A percentile compares a stretch with the other conserved stretches of the same genome.
Evolutionary conservation across 2,329 filamentous ascomycete species (phyloP).

Genomic region (Monilinia vaccinii-corymbosi): DNA sequence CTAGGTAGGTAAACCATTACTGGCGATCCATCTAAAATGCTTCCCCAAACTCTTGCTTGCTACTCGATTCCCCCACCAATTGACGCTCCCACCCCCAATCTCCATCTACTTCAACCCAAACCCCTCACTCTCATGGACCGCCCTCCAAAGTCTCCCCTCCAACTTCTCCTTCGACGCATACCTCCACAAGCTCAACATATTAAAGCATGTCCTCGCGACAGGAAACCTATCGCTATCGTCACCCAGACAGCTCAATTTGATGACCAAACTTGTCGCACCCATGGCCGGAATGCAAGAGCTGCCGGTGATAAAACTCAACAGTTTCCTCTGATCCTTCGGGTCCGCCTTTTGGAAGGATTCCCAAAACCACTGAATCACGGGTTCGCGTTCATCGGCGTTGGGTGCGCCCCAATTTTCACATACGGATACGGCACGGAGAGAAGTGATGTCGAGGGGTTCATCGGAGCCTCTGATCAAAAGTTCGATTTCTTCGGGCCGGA

Average conservation of each 20-base stretch:
- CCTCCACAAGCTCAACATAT: conserved; percentile 67
- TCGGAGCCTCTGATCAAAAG: conserved; percentile 78
- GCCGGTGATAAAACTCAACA: conserved; percentile 81
- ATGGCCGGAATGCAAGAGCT: conserved; percentile 86
- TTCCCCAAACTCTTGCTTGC: neutral
- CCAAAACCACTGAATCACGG: conserved; percentile 82
- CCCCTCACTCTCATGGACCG: conserved; percentile 82
- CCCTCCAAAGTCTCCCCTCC: conserved; percentile 68
- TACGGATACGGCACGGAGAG: conserved; percentile 64
- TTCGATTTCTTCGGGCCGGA: conserved; percentile 86
- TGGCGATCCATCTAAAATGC: neutral
- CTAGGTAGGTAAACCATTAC: neutral
- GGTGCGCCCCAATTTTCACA: conserved; percentile 70
- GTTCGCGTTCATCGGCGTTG: conserved; percentile 49
- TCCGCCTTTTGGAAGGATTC: conserved; percentile 60
- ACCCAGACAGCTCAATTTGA: conserved; percentile 68
- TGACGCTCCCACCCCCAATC: neutral
- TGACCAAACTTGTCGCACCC: conserved; percentile 69
- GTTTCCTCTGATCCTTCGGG: conserved; percentile 61
- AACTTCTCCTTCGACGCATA: conserved; percentile 60
- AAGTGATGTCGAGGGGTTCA: conserved; percentile 68
- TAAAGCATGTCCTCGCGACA: conserved; percentile 86
- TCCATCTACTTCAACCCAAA: conserved; percentile 72
- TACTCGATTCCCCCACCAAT: neutral
- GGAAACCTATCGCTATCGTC: conserved; percentile 69